Percentiles rank a stretch among this genome's conserved stretches.
Conservation (phyloP, 805 yeast species). For the Starmerella bacillaris region DNA sequence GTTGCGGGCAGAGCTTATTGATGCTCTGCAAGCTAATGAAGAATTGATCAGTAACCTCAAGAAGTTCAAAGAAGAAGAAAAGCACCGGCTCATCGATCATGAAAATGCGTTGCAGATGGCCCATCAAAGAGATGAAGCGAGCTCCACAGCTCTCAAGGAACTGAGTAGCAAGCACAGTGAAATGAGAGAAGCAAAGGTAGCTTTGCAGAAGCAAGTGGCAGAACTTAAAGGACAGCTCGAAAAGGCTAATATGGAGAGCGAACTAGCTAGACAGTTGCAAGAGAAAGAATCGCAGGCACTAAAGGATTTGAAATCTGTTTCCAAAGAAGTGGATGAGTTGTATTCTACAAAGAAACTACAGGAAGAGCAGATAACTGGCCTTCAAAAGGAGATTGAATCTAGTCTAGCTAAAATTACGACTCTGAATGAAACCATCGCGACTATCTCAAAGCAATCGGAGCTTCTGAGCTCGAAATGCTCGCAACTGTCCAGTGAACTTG, state of each 20-base stretch:
- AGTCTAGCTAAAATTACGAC: no score
- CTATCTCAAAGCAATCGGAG: no score
- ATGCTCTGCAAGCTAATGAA: slow-evolving; percentile 24
- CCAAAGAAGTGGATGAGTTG: no score
- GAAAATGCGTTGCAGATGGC: slow-evolving; percentile 9
- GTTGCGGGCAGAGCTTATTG: slow-evolving; percentile 24
- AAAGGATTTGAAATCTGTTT: no score
- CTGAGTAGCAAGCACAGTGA: slow-evolving; percentile 7
- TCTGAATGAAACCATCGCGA: no score
- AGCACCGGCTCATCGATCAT: slow-evolving; percentile 8
- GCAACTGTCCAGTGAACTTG: no score
- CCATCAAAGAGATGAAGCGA: slow-evolving; percentile 9
- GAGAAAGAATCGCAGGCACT: no score
- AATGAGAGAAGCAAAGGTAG: slow-evolving; percentile 1
- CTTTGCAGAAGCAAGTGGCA: not conserved
- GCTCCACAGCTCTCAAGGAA: slow-evolving; percentile 8
- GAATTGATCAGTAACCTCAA: slow-evolving; percentile 20
- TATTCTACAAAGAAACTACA: no score
- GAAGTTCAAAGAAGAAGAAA: slow-evolving; percentile 3
- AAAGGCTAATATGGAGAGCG: not conserved
- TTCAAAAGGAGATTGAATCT: no score
- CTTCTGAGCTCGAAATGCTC: no score
- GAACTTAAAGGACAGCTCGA: not conserved
- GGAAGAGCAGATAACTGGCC: no score
- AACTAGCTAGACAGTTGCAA: not conserved